Evolutionary conservation across 2,329 filamentous ascomycete genomes (phyloP).

Genomic region (Pleoardoris graminearum): DNA sequence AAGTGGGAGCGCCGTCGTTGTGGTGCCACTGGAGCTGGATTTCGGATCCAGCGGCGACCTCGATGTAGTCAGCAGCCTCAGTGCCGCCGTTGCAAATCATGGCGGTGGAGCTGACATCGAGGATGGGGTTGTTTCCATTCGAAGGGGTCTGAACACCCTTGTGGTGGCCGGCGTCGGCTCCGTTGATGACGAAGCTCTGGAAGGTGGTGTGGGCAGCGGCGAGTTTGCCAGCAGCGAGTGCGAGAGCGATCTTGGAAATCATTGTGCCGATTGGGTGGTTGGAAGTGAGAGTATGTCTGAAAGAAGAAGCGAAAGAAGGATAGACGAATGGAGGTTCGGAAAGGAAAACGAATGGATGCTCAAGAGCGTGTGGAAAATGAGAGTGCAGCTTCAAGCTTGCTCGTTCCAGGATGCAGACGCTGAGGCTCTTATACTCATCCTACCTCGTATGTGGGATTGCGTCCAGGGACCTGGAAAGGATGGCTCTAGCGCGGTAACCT

Average conservation of each 20-base stretch:
- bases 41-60: slow-evolving; percentile 53
- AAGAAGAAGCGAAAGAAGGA: slow-evolving; percentile 28
- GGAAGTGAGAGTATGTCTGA: slow-evolving; percentile 19
- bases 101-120: slow-evolving; percentile 39
- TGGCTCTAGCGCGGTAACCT: slow-evolving; percentile 6
- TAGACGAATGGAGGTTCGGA: slow-evolving; percentile 16
- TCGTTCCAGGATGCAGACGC: background rate
- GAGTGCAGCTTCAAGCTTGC: slow-evolving; percentile 10
- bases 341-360: slow-evolving; percentile 19
- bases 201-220: slow-evolving; percentile 44
- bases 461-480: slow-evolving; percentile 3
- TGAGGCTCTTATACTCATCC: slow-evolving; percentile 10
- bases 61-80: slow-evolving; percentile 45
- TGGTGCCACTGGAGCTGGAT: slow-evolving; percentile 57
- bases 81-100: slow-evolving; percentile 45
- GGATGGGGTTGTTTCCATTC: slow-evolving; percentile 44
- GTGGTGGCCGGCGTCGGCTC: slow-evolving; percentile 39
- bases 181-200: slow-evolving; percentile 49
- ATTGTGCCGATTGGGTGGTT: slow-evolving; percentile 32
- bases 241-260: slow-evolving; percentile 37
- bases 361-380: slow-evolving; percentile 13
- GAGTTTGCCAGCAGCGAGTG: slow-evolving; percentile 40
- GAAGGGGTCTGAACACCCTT: slow-evolving; percentile 51
- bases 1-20: slow-evolving; percentile 39
- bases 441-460: background rate